phyloP scores from a whole-genome alignment of 176 grass and related monocot species.

The Cenchrus fungigraminus region DNA sequence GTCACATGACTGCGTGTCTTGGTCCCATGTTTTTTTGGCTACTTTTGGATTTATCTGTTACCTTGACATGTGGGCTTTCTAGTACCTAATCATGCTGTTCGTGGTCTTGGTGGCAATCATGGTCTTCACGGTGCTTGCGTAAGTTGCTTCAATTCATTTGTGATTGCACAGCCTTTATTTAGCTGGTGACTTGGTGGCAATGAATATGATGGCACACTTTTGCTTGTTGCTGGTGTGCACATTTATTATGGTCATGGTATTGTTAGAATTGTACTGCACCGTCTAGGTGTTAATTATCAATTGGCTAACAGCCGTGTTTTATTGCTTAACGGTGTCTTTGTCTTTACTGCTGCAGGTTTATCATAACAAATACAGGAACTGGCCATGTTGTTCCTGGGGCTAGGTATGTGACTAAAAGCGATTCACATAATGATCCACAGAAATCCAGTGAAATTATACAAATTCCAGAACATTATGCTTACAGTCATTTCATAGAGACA shows the following conservation, averaged over 20 bases:
- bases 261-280: conserved; percentile 9
- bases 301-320: conserved; percentile 3
- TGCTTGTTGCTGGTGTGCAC: conserved; percentile 2
- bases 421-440: neutral
- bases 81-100: conserved; percentile 89
- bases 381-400: conserved; percentile 79
- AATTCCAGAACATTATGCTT: neutral
- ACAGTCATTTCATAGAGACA: neutral
- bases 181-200: neutral
- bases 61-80: conserved; percentile 62
- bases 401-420: conserved; percentile 51
- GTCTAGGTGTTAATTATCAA: neutral
- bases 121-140: conserved; percentile 91
- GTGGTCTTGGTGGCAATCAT: conserved; percentile 89
- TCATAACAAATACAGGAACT: conserved; percentile 87
- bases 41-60: conserved; percentile 48
- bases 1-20: conserved; percentile 28
- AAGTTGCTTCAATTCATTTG: conserved; percentile 49
- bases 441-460: neutral
- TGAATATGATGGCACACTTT: conserved; percentile 29
- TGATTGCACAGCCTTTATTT: neutral
- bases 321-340: conserved; percentile 4
- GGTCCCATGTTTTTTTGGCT: neutral
- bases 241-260: conserved; percentile 29
- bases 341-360: conserved; percentile 74